Evolutionary conservation across 176 grass and related monocot species (phyloP), one percentile per base, ranked within the genome.

Genomic region (Carex pumila): DNA sequence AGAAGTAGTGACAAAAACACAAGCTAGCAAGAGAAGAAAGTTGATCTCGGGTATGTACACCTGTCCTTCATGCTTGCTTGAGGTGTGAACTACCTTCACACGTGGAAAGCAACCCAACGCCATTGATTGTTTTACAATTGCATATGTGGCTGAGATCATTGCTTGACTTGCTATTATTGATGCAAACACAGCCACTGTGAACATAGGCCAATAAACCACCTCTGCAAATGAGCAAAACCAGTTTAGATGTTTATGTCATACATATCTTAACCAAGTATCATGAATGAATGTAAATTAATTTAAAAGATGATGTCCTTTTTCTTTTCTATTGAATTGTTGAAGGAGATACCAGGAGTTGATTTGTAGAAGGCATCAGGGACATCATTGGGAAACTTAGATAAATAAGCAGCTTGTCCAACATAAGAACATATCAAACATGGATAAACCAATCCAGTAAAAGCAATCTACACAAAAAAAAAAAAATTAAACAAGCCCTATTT

Each of bases 21-120:
- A 90, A 3, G 90, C 92, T 31, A 94, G 31, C 13, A 93, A 86
- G 80, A 94, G 91, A 70, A 94, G 61, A 75, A 94, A 97, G 62
- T 94, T 94, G 86, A 97, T 91, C 80, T 97, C 92, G 10, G 92
- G 94, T 64, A 94, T 92, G 83, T 94, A 94, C 22, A 97, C 89
- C 61, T 97, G 94, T 10, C 94, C 94, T 84, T 91, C 90, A 19
- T 92, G 87, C 61, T 88, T 85, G 79, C 81, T 79, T 0, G 94
- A 97, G 57, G 94, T 97, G 72, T 97, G 92, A 63, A 97, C 78
- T 67, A 94, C 92, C 22, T 79, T 80, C 3, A 97, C 94, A 79
- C 88, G 84, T 7, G 94, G 92, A 69, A 97, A 85, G 85, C 92
- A 97, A 1, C 90, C 94, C 14, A 97, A 87, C 1, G 92, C 89